phyloP scores from a whole-genome alignment of 1,284 basidiomycete genomes.

The Puccinia horiana region DNA sequence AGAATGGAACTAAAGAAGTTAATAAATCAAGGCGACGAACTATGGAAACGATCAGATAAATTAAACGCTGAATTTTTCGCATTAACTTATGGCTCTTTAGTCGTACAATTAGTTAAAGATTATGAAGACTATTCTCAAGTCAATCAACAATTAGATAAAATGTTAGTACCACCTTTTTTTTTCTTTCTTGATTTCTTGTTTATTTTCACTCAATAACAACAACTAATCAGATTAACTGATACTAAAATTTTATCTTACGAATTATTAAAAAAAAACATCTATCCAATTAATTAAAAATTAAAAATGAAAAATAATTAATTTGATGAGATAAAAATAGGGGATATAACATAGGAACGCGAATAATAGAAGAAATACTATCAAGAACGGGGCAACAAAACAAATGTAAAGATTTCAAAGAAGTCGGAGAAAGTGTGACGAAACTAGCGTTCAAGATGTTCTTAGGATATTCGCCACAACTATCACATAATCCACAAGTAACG shows the following conservation, averaged over 20 bases:
- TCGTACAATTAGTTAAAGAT: slow-evolving; percentile 97
- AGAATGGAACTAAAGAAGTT: slow-evolving; percentile 47
- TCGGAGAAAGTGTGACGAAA: slow-evolving; percentile 73
- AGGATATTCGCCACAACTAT: slow-evolving; percentile 82
- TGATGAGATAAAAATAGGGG: slow-evolving; percentile 81
- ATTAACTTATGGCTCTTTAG: slow-evolving; percentile 92
- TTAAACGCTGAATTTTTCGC: slow-evolving; percentile 92
- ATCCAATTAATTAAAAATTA: not conserved
- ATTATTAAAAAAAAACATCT: no score
- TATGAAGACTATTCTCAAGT: slow-evolving; percentile 93
- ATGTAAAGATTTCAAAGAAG: slow-evolving; percentile 87
- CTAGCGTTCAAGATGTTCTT: slow-evolving; percentile 99
- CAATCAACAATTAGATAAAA: slow-evolving; percentile 68
- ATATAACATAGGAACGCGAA: slow-evolving; percentile 92
- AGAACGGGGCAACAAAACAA: slow-evolving; percentile 78
- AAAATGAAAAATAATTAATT: not conserved
- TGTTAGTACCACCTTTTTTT: slow-evolving; percentile 59
- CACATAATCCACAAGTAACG: slow-evolving; percentile 64
- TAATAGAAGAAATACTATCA: slow-evolving; percentile 97
- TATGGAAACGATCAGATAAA: slow-evolving; percentile 57
- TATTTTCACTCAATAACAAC: not conserved
- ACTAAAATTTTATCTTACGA: no score
- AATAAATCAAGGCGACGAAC: slow-evolving; percentile 41
- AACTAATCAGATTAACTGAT: no score
- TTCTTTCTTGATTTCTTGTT: not conserved